Base-by-base conservation (phyloP, 371 early-diverging fungal genomes). In the Mortierella sp. region DNA sequence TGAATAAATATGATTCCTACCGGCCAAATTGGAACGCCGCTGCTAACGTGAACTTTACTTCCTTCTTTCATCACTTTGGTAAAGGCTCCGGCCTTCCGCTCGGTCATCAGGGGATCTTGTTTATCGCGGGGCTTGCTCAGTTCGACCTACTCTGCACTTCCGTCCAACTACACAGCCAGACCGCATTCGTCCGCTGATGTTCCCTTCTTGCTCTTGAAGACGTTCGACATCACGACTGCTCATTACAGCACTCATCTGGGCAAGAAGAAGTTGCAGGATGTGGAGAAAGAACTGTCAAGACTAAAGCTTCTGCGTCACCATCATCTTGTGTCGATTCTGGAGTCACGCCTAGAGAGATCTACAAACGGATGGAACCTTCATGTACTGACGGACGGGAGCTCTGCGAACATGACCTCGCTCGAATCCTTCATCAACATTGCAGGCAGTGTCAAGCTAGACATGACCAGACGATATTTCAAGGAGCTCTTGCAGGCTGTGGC, bases 201-300 rank as follows among this genome's bases (percentile, higher is more conserved):
- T 11, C 78, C 78, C 5, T 70, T 76, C 55, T 47, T 79, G 30
- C 60, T 68, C 17, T 50, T 79, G 21, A 72, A 61, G 41, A 72
- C 72, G 9, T 68, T 79, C 31, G 73, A 72, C 56, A 72, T 79
- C 17, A 64, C 62, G 23, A 32, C 72, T 3, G 30, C 64, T 15
- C 72, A 72, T 27, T 79, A 79, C 53, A 64, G 56, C 34, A 79
- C 79, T 4, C 72, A 82, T 23, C 80, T 85, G 21, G 89, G 88
- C 14, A 89, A 87, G 60, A 79, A 81, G 28, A 54, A 82, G 61
- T 50, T 88, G 21, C 87, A 89, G 66, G 87, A 87, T 27, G 78
- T 89, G 5, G 87, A 89, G 52, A 72, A 83, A 51, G 90, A 89
- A 50, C 60, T 89, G 19, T 86, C 86, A n/a, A 79, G 87, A 24